Conservation (phyloP, 148 eudicot genomes). For the Vaccinium corymbosum region DNA sequence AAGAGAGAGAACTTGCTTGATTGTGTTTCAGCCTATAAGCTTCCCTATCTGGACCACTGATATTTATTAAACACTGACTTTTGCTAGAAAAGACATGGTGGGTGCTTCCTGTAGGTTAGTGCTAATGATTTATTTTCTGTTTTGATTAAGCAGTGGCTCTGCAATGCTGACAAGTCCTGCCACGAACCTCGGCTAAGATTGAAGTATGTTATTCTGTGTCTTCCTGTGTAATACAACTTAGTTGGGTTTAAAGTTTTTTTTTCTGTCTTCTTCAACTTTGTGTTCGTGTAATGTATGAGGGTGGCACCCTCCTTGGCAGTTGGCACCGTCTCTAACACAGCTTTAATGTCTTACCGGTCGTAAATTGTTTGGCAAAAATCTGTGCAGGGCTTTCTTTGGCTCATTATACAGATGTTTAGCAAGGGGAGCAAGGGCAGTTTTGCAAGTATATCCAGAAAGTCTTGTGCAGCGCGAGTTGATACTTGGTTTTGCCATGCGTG, state of each 20-base stretch:
- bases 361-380: not conserved
- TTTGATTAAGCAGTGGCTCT: slow-evolving; percentile 69
- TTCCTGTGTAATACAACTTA: not conserved
- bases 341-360: not conserved
- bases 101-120: not conserved
- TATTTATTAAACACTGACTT: not conserved
- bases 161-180: slow-evolving; percentile 96
- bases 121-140: slow-evolving; percentile 19
- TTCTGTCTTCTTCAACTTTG: not conserved
- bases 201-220: slow-evolving; percentile 51
- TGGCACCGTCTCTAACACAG: not conserved
- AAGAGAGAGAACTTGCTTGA: not conserved
- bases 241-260: not conserved
- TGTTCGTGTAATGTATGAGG: not conserved
- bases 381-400: slow-evolving; percentile 84
- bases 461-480: slow-evolving; percentile 81
- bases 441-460: slow-evolving; percentile 91
- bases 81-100: not conserved
- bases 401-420: slow-evolving; percentile 75
- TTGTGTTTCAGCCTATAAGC: not conserved
- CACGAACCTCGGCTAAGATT: slow-evolving; percentile 91
- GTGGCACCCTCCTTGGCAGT: not conserved
- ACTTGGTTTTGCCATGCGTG: slow-evolving; percentile 73
- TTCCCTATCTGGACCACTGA: not conserved
- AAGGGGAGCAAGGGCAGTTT: slow-evolving; percentile 90